phyloP scores from a whole-genome alignment of 345 rosid genomes.

The Heritiera littoralis region DNA sequence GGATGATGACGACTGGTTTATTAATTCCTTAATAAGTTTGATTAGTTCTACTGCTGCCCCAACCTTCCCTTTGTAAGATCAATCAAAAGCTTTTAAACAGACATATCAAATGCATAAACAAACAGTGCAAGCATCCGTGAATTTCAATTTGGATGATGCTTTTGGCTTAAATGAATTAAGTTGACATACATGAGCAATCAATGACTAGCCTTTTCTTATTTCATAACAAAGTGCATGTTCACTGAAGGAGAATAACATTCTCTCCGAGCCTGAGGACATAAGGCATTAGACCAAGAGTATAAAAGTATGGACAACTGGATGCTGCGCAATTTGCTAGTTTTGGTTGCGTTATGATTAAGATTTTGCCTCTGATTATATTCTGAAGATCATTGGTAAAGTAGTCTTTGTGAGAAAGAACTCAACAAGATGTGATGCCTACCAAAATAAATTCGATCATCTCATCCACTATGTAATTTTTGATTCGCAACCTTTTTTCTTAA shows the following conservation, averaged over 20 bases:
- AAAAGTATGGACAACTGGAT: neutral
- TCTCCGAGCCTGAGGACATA: neutral
- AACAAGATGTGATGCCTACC: neutral
- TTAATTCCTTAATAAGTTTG: constrained; percentile 13
- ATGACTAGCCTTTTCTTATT: neutral
- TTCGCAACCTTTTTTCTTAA: constrained; percentile 5
- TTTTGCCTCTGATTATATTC: constrained; percentile 21
- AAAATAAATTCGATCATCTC: constrained; percentile 12
- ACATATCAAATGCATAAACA: neutral
- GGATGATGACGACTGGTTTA: neutral
- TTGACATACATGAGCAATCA: neutral
- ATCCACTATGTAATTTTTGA: neutral
- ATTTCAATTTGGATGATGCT: neutral
- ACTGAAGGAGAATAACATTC: constrained; percentile 21
- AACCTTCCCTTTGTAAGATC: neutral
- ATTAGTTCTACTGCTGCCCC: neutral
- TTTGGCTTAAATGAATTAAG: neutral
- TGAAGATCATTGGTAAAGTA: neutral
- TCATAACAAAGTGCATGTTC: constrained; percentile 19
- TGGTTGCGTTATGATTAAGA: constrained; percentile 4
- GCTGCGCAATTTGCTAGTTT: neutral
- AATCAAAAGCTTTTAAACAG: neutral
- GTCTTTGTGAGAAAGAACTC: neutral
- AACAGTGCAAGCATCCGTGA: neutral
- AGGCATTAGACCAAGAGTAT: constrained; percentile 3